Evolutionary conservation across 163 green algal genomes (phyloP), one percentile per base, ranked within the genome.

Genomic region (Dunaliella salina): DNA sequence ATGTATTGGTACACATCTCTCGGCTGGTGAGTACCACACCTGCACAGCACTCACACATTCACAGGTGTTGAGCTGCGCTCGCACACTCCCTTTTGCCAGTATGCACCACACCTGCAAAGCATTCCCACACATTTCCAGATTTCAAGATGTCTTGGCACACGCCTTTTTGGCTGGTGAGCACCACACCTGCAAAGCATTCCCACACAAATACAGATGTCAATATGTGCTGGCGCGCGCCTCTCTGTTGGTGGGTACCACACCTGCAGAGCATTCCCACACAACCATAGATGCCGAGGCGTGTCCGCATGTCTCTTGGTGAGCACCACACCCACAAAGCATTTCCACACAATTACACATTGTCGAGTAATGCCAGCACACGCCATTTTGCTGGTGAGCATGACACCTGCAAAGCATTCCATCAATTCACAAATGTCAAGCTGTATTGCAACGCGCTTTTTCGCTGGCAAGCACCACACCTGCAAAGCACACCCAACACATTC

Each of bases 1-100:
- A 87, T 94, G 91, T 63, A 87, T 29, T 87, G 98, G 86, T 82
- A 96, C 57, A 15, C 85, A 72, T 30, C 86, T 81, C 86, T 91
- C 91, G 46, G 75, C 79, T 18, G 84, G 25, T 18, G 80, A 79
- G 46, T 12, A 75, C 63, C 63, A 75, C 22, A 29, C 24, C 63
- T 75, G 63, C 63, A 75, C 63, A 75, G 40, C 40, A 50, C 8
- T 15, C 8, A 50, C 40, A 50, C 40, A 50, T 8, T 8, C 3
- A 50, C 40, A 50, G 4, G n/a, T n/a, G n/a, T n/a, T n/a, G n/a
- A n/a, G n/a, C n/a, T n/a, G n/a, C n/a, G n/a, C n/a, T n/a, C n/a
- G n/a, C 29, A 57, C 34, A 26, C 26, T 26, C 79, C 29, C 5
- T 50, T 8, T 50, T 50, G 4, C 40, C n/a, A n/a, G n/a, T n/a